Conservation (phyloP, 192 early-diverging fungal genomes). For the Piromyces sp. region DNA sequence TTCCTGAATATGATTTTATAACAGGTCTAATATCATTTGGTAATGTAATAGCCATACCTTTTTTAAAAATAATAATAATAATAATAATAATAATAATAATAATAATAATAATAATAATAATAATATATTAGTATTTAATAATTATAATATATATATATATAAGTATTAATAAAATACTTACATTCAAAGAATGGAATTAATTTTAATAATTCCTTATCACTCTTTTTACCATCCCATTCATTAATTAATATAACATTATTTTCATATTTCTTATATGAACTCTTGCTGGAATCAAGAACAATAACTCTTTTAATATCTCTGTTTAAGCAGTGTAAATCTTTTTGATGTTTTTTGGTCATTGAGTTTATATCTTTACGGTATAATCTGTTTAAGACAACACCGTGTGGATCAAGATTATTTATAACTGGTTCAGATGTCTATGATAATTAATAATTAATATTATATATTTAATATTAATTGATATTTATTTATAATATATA, state of each 20-base stretch:
- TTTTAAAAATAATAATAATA: too few relatives aligned
- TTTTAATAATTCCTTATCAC: conserved; percentile 66
- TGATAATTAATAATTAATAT: not conserved
- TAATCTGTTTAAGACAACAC: conserved; percentile 66
- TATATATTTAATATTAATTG: too few relatives aligned
- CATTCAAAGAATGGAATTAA: conserved; percentile 84
- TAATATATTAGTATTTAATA: too few relatives aligned
- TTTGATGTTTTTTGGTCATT: conserved; percentile 57
- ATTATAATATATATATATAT: too few relatives aligned
- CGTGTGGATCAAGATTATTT: conserved; percentile 77
- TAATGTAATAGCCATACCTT: not conserved
- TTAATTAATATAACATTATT: conserved; percentile 75
- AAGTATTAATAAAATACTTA: too few relatives aligned
- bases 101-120: too few relatives aligned
- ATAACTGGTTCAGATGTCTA: conserved; percentile 69
- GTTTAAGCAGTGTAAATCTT: conserved; percentile 81
- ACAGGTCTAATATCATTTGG: not conserved
- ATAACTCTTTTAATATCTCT: conserved; percentile 85
- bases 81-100: too few relatives aligned
- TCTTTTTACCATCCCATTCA: conserved; percentile 68
- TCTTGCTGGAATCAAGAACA: conserved; percentile 76
- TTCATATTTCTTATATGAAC: conserved; percentile 67
- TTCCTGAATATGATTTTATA: not conserved
- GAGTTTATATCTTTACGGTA: conserved; percentile 83
- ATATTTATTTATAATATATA: too few relatives aligned